These are phyloP conservation scores for Mantamonas sphyraenae DNA, from an alignment of 78 protist genomes.

Conservation along the genomic window DNA sequence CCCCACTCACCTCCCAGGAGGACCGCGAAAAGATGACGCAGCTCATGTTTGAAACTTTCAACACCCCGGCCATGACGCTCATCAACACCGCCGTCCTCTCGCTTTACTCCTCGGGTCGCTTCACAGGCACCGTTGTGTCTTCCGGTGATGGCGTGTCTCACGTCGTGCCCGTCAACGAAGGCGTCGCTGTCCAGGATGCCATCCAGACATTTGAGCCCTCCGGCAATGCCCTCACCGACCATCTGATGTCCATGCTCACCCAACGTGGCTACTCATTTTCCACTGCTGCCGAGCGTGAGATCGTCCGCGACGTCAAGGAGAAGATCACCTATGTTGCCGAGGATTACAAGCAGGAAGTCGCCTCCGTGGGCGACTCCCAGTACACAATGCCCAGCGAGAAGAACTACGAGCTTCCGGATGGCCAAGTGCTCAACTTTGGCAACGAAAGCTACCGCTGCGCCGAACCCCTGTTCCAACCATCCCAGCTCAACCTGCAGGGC, in stretches of 20 bases:
- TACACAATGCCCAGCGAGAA: slow-evolving; percentile 4
- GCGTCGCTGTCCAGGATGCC: slow-evolving; percentile 52
- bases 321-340: slow-evolving; percentile 54
- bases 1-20: slow-evolving; percentile 9
- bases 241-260: slow-evolving; percentile 63
- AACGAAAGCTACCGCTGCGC: slow-evolving; percentile 27
- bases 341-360: slow-evolving; percentile 25
- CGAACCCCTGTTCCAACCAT: slow-evolving; percentile 54
- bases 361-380: background rate
- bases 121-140: slow-evolving; percentile 61
- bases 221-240: slow-evolving; percentile 81
- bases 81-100: slow-evolving; percentile 21
- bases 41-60: slow-evolving; percentile 39
- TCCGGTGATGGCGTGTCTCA: slow-evolving; percentile 73
- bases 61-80: slow-evolving; percentile 2
- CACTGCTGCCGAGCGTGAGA: slow-evolving; percentile 80
- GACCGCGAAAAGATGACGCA: slow-evolving; percentile 11
- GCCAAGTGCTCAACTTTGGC: slow-evolving; percentile 22
- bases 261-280: slow-evolving; percentile 69
- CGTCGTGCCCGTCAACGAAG: slow-evolving; percentile 4
- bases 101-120: slow-evolving; percentile 14
- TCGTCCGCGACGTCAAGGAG: slow-evolving; percentile 87
- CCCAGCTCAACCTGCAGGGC: slow-evolving; percentile 3
- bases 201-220: slow-evolving; percentile 52
- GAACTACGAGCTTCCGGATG: slow-evolving; percentile 70